These are phyloP conservation scores for Lecanicillium sp. DNA, from an alignment of 2,329 filamentous ascomycete species.

Conservation along the genomic window DNA sequence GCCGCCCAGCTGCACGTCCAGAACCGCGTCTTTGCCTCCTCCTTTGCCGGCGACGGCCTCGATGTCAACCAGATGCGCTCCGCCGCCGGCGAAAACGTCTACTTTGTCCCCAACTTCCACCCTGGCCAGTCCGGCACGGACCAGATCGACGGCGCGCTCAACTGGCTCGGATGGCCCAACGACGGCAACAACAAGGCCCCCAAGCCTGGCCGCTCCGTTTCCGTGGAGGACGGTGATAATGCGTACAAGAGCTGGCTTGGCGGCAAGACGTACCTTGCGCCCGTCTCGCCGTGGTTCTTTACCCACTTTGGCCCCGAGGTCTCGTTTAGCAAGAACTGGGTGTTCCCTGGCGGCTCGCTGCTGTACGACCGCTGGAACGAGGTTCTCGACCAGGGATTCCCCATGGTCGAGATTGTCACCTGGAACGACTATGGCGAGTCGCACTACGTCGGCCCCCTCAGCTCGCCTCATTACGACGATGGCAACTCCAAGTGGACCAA, in stretches of 20 bases:
- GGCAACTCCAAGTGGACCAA: slow-evolving; percentile 41
- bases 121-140: slow-evolving; percentile 29
- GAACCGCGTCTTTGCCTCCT: slow-evolving; percentile 43
- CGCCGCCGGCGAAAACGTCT: slow-evolving; percentile 35
- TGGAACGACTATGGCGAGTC: slow-evolving; percentile 46
- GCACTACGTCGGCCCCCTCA: slow-evolving; percentile 44
- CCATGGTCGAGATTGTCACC: slow-evolving; percentile 40
- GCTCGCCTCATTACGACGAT: slow-evolving; percentile 32
- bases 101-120: slow-evolving; percentile 43
- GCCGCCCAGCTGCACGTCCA: slow-evolving; percentile 42
- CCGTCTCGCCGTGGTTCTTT: slow-evolving; percentile 36
- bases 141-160: slow-evolving; percentile 36
- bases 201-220: slow-evolving; percentile 26
- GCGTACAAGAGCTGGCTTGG: slow-evolving; percentile 25
- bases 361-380: slow-evolving; percentile 52
- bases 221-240: slow-evolving; percentile 30
- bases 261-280: slow-evolving; percentile 40
- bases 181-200: slow-evolving; percentile 43
- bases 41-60: slow-evolving; percentile 41
- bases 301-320: slow-evolving; percentile 39
- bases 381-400: slow-evolving; percentile 34
- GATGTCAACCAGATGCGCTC: slow-evolving; percentile 32
- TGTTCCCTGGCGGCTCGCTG: slow-evolving; percentile 51
- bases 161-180: slow-evolving; percentile 38
- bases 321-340: slow-evolving; percentile 43